These are phyloP conservation scores for Aspergillus conjunctus DNA, from an alignment of 495 filamentous ascomycete genomes.

Conservation along the genomic window DNA sequence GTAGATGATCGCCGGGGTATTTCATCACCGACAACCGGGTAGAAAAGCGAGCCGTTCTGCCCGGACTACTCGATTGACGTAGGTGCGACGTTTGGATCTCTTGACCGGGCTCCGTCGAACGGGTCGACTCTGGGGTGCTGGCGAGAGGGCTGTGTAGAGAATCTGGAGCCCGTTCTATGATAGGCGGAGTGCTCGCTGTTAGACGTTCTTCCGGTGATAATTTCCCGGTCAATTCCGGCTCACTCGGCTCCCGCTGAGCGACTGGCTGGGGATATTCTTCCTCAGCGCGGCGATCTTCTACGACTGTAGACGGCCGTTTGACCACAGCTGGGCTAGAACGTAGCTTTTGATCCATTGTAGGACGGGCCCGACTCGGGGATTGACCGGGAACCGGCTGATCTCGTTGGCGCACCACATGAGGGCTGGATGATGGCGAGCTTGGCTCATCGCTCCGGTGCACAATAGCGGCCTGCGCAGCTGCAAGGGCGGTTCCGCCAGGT, in stretches of 20 bases:
- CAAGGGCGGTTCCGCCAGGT: slow-evolving; percentile 42
- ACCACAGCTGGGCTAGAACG: slow-evolving; percentile 31
- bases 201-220: slow-evolving; percentile 17
- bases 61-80: slow-evolving; percentile 59
- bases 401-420: slow-evolving; percentile 16
- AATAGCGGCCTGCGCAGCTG: slow-evolving; percentile 36
- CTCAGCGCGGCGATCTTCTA: slow-evolving; percentile 59
- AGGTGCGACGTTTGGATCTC: slow-evolving; percentile 17
- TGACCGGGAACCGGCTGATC: slow-evolving; percentile 3
- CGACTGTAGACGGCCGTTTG: slow-evolving; percentile 63
- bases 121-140: slow-evolving; percentile 24
- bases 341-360: slow-evolving; percentile 6
- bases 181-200: slow-evolving; percentile 22
- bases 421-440: slow-evolving; percentile 8
- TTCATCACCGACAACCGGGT: slow-evolving; percentile 55
- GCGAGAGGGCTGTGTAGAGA: slow-evolving; percentile 16
- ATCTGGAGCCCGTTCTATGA: slow-evolving; percentile 15
- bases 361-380: slow-evolving; percentile 8
- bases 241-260: slow-evolving; percentile 17
- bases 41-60: slow-evolving; percentile 75
- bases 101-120: slow-evolving; percentile 3
- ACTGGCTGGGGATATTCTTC: slow-evolving; percentile 36
- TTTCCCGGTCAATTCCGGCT: slow-evolving; percentile 8
- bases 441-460: slow-evolving; percentile 21
- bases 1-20: slow-evolving; percentile 49